Percentiles rank a stretch among this genome's conserved stretches.
Evolutionary conservation across 1,284 basidiomycete genomes (phyloP).

Genomic region (Mixia osmundae): DNA sequence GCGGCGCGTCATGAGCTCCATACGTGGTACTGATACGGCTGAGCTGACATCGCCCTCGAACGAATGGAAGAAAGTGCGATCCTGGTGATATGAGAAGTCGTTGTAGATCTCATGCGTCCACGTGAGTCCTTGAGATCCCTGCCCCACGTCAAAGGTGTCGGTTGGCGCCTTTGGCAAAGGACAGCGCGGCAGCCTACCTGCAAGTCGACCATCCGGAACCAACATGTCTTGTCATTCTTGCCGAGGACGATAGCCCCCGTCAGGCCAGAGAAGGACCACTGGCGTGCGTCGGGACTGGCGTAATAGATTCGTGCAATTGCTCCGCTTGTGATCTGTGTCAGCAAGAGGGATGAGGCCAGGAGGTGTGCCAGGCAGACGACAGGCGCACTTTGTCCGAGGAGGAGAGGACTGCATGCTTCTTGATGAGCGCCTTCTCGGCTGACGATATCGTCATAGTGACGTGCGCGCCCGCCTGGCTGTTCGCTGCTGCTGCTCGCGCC

Average conservation of each 20-base stretch:
- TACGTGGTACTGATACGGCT: background rate
- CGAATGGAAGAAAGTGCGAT: conserved; percentile 79
- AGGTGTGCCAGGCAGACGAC: background rate
- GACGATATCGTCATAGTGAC: conserved; percentile 10
- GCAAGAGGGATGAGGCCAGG: background rate
- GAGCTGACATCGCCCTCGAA: conserved; percentile 69
- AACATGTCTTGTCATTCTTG: conserved; percentile 36
- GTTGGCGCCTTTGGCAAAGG: background rate
- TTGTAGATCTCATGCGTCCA: conserved; percentile 90
- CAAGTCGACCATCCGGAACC: conserved; percentile 58
- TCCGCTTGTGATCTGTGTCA: conserved; percentile 43
- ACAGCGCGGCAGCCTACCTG: conserved; percentile 21
- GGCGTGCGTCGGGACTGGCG: conserved; percentile 40
- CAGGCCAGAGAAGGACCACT: conserved; percentile 64
- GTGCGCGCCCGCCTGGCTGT: no score
- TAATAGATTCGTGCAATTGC: conserved; percentile 68
- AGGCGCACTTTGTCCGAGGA: conserved; percentile 9
- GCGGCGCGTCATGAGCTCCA: background rate
- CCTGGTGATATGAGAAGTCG: conserved; percentile 58
- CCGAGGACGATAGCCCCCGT: conserved; percentile 57
- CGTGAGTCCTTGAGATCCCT: conserved; percentile 58
- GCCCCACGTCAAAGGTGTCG: conserved; percentile 1
- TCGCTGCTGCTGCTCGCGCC: no score
- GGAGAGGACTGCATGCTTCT: conserved; percentile 12
- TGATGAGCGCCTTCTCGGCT: conserved; percentile 14